phyloP scores from a whole-genome alignment of 2,329 filamentous ascomycete species.

The Paecilomyces formosus region DNA sequence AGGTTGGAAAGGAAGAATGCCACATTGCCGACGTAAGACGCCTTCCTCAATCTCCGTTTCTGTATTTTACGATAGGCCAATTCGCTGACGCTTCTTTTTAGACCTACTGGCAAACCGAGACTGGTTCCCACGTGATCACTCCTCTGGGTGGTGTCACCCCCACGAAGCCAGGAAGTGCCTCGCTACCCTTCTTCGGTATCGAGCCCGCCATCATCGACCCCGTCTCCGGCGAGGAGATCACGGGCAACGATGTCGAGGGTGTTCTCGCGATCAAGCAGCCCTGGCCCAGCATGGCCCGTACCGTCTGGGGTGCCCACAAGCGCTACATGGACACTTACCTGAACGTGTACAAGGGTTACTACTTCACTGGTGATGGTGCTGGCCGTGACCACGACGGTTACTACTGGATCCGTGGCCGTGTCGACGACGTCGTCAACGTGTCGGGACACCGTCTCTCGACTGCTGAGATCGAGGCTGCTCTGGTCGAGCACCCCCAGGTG shows the following conservation, averaged over 20 bases:
- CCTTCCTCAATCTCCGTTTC: neutral
- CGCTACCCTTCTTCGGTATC: constrained; percentile 95
- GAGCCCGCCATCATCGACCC: constrained; percentile 97
- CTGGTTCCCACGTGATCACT: constrained; percentile 90
- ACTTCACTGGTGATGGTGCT: constrained; percentile 71
- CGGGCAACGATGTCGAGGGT: constrained; percentile 94
- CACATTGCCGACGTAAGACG: constrained; percentile 85
- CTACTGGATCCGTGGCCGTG: constrained; percentile 98
- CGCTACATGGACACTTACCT: constrained; percentile 98
- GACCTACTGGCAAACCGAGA: constrained; percentile 99
- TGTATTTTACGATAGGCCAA: constrained; percentile 2
- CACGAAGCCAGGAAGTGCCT: constrained; percentile 93
- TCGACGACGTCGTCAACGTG: constrained; percentile 98
- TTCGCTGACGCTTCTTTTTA: constrained; percentile 28
- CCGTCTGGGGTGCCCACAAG: constrained; percentile 96
- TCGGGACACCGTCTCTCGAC: constrained; percentile 93
- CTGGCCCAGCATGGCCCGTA: constrained; percentile 98
- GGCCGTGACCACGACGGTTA: constrained; percentile 96
- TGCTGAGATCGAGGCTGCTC: constrained; percentile 93
- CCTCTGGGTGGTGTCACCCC: constrained; percentile 88
- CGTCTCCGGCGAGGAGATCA: constrained; percentile 84
- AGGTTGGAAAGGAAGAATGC: constrained; percentile 85
- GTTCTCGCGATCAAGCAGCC: constrained; percentile 95
- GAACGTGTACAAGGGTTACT: constrained; percentile 96
- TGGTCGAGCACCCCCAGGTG: constrained; percentile 76